A percentile compares a stretch with the other conserved stretches of the same genome.
phyloP scores from a whole-genome alignment of 805 yeast genomes.

The Cyberlindnera veronae region DNA sequence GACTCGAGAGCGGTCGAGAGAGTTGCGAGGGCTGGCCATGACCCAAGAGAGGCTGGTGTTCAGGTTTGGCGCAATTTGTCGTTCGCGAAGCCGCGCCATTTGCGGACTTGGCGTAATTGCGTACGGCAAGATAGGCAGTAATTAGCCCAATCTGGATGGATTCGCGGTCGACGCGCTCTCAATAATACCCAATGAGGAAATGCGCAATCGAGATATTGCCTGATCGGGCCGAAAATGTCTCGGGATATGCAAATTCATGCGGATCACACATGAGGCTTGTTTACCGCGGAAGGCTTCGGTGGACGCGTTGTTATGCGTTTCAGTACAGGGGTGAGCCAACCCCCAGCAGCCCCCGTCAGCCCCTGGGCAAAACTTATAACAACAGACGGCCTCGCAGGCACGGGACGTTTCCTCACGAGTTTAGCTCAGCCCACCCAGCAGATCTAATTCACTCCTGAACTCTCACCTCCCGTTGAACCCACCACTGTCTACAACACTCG shows the following conservation, averaged over 20 bases:
- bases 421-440: too few species aligned
- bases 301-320: conserved; percentile 9
- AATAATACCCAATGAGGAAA: neutral
- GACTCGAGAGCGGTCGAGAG: neutral
- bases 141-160: too few species aligned
- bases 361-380: conserved; percentile 4
- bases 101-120: too few species aligned
- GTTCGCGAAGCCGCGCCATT: too few species aligned
- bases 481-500: neutral
- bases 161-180: too few species aligned
- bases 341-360: conserved; percentile 11
- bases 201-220: neutral
- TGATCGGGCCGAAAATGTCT: neutral
- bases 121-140: too few species aligned
- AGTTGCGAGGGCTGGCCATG: too few species aligned
- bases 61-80: too few species aligned
- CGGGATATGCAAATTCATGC: neutral
- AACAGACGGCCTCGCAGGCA: conserved; percentile 7
- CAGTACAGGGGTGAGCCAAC: conserved; percentile 6
- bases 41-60: too few species aligned
- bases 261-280: conserved; percentile 3
- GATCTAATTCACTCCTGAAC: conserved; percentile 2
- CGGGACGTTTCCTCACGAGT: neutral
- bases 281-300: conserved; percentile 1
- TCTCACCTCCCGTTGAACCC: neutral